phyloP scores from a whole-genome alignment of 148 eudicot species.

The Simmondsia chinensis region DNA sequence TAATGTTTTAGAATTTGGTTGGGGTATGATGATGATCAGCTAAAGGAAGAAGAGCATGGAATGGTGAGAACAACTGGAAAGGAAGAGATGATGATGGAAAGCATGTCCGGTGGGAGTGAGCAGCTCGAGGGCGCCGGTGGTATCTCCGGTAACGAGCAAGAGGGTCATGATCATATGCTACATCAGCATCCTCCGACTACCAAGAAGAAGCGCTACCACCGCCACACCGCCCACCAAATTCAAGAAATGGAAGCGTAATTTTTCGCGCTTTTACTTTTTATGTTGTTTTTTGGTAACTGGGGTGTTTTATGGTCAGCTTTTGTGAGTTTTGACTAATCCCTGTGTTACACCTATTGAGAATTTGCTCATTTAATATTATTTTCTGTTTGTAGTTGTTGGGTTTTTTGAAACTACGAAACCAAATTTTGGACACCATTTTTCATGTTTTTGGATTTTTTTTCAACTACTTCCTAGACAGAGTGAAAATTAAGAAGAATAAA shows the following conservation, averaged over 20 bases:
- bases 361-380: background rate
- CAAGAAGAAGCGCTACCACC: constrained; percentile 89
- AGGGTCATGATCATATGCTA: constrained; percentile 9
- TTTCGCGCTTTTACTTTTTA: background rate
- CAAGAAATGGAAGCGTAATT: constrained; percentile 97
- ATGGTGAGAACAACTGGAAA: constrained; percentile 16
- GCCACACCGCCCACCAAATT: constrained; percentile 94
- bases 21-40: background rate
- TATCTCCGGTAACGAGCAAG: constrained; percentile 65
- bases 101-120: constrained; percentile 79
- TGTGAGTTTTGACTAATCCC: too few species aligned
- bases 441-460: too few species aligned
- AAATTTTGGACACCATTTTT: too few species aligned
- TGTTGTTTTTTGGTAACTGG: background rate
- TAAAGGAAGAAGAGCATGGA: constrained; percentile 53
- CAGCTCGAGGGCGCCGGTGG: constrained; percentile 51
- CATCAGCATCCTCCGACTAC: constrained; percentile 7
- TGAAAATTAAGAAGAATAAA: too few species aligned
- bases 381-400: background rate
- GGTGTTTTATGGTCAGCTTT: too few species aligned
- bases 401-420: too few species aligned
- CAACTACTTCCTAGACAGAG: too few species aligned
- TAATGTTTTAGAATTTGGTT: background rate
- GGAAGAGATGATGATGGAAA: constrained; percentile 61
- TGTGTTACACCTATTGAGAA: too few species aligned